Percentiles rank a stretch among this genome's conserved stretches.
phyloP scores from a whole-genome alignment of 2,329 filamentous ascomycete genomes.

The Colletotrichum tofieldiae region DNA sequence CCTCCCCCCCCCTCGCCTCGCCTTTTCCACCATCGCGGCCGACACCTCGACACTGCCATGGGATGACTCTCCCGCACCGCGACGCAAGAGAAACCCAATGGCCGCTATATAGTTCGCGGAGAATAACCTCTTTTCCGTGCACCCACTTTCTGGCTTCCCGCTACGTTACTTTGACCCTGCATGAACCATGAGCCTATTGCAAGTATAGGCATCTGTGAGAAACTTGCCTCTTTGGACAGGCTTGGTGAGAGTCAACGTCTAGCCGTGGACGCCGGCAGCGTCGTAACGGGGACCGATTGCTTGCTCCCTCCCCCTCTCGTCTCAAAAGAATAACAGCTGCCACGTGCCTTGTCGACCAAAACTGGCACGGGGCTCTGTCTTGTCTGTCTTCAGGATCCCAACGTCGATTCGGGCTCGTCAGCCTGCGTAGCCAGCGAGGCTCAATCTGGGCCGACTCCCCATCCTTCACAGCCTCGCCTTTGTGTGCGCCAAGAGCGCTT shows the following conservation, averaged over 20 bases:
- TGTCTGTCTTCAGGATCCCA: too few species aligned
- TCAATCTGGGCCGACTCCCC: neutral
- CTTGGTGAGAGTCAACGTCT: neutral
- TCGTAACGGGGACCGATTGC: neutral
- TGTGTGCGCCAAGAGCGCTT: neutral
- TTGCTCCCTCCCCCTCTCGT: too few species aligned
- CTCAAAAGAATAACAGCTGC: too few species aligned
- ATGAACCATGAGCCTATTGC: neutral
- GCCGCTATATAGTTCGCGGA: neutral
- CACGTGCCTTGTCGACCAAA: too few species aligned
- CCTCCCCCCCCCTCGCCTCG: neutral
- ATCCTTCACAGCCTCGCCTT: neutral
- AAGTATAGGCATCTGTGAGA: neutral
- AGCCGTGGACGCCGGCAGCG: too few species aligned
- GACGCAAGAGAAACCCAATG: neutral
- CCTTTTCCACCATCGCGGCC: neutral
- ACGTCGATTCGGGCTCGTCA: too few species aligned
- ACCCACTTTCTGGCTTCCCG: constrained; percentile 6
- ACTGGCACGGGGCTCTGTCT: too few species aligned
- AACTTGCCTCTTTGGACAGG: neutral
- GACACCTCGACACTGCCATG: neutral
- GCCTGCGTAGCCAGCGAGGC: too few species aligned
- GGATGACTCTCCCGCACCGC: neutral
- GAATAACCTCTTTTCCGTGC: neutral
- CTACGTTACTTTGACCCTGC: constrained; percentile 1